Conservation (phyloP, 2,329 filamentous ascomycete species). For the Xylariaceae sp. region DNA sequence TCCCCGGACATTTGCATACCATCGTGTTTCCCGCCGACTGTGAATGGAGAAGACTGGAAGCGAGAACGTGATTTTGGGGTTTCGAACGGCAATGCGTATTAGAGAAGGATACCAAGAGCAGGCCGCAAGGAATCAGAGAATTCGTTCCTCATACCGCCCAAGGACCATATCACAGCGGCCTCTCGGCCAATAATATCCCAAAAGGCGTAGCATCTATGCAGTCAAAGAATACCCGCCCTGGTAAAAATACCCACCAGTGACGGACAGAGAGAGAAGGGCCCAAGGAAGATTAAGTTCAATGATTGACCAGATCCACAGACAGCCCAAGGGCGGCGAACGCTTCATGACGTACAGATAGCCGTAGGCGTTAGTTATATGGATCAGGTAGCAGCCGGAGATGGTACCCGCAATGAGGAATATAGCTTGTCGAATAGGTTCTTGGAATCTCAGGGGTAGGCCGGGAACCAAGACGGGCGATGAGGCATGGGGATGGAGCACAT, state of each 20-base stretch:
- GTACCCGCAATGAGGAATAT: slow-evolving; percentile 61
- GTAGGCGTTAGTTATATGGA: slow-evolving; percentile 72
- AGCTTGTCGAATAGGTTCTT: slow-evolving; percentile 46
- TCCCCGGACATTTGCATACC: neutral
- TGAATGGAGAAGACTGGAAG: neutral
- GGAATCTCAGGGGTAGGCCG: slow-evolving; percentile 41
- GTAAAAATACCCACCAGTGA: slow-evolving; percentile 43
- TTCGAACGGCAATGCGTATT: slow-evolving; percentile 32
- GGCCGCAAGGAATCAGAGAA: slow-evolving; percentile 15
- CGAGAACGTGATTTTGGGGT: slow-evolving; percentile 31
- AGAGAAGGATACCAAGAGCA: slow-evolving; percentile 30
- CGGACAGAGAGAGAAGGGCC: slow-evolving; percentile 51
- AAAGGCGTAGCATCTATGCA: too few species aligned
- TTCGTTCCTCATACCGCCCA: too few species aligned
- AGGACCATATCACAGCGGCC: too few species aligned
- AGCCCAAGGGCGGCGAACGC: slow-evolving; percentile 79
- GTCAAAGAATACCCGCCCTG: slow-evolving; percentile 45
- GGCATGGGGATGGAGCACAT: slow-evolving; percentile 50
- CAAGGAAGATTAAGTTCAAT: slow-evolving; percentile 72
- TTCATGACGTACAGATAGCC: slow-evolving; percentile 90
- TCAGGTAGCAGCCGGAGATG: slow-evolving; percentile 67
- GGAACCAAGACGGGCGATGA: slow-evolving; percentile 47
- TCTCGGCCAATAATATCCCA: too few species aligned
- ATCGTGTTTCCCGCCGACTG: neutral
- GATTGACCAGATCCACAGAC: slow-evolving; percentile 88